These are phyloP conservation scores for Sicyos edulis DNA, from an alignment of 306 rosid species.

Conservation along the genomic window DNA sequence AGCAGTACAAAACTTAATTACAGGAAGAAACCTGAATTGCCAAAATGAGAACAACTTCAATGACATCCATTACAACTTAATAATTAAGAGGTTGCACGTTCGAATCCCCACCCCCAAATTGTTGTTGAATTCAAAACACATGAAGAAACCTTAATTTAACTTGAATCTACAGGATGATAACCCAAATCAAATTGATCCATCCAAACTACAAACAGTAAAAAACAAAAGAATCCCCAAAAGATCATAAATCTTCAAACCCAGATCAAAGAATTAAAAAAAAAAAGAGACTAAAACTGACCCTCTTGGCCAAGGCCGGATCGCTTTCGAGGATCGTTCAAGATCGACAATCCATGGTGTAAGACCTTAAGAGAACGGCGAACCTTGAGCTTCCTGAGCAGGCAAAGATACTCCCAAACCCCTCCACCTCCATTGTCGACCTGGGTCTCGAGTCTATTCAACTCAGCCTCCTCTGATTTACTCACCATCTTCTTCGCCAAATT, in stretches of 20 bases:
- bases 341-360: conserved; percentile 67
- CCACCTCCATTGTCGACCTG: conserved; percentile 99
- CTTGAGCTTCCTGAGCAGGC: conserved; percentile 70
- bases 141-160: neutral
- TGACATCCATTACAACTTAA: too few relatives aligned
- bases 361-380: conserved; percentile 84
- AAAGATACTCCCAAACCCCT: conserved; percentile 91
- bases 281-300: conserved; percentile 37
- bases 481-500: conserved; percentile 58
- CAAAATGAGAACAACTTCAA: too few relatives aligned
- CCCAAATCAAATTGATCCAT: neutral
- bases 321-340: conserved; percentile 61
- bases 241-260: neutral
- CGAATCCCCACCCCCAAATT: too few relatives aligned
- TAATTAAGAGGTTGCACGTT: too few relatives aligned
- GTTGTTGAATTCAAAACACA: neutral
- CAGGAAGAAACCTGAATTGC: neutral
- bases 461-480: conserved; percentile 64
- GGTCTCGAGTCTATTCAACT: conserved; percentile 63
- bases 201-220: neutral
- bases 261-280: conserved; percentile 9
- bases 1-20: neutral
- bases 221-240: neutral
- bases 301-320: conserved; percentile 76
- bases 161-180: neutral